These are phyloP conservation scores for Elongisporangium undulatum DNA, from an alignment of 352 stramenopile species.

Conservation along the genomic window DNA sequence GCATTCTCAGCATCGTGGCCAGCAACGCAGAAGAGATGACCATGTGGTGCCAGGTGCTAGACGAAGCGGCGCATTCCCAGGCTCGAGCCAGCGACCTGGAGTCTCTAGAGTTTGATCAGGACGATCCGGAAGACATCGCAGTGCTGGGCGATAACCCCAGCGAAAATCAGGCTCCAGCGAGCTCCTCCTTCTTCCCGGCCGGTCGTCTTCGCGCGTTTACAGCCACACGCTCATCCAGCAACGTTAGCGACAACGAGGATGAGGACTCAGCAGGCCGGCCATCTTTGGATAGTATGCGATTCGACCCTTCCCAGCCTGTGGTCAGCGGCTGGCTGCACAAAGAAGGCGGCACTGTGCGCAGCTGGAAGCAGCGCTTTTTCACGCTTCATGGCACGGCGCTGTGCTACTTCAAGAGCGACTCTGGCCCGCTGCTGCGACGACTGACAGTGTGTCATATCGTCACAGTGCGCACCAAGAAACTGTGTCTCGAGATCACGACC, in stretches of 20 bases:
- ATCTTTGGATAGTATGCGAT: slow-evolving; percentile 14
- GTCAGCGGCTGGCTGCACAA: slow-evolving; percentile 76
- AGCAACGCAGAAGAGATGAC: slow-evolving; percentile 51
- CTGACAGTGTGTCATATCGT: slow-evolving; percentile 70
- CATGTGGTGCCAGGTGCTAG: slow-evolving; percentile 53
- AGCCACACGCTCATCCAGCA: neutral
- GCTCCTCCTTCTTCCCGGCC: neutral
- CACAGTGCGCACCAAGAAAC: slow-evolving; percentile 51
- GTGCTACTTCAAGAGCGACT: slow-evolving; percentile 84
- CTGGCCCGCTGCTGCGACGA: slow-evolving; percentile 56
- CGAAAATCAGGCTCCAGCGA: slow-evolving; percentile 1
- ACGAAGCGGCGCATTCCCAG: slow-evolving; percentile 32
- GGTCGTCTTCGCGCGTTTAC: neutral
- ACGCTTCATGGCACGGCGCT: slow-evolving; percentile 69
- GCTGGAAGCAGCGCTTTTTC: slow-evolving; percentile 83
- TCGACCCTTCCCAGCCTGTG: slow-evolving; percentile 33
- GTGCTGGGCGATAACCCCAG: slow-evolving; percentile 21
- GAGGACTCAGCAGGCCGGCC: slow-evolving; percentile 6
- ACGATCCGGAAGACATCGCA: slow-evolving; percentile 43
- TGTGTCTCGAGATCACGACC: slow-evolving; percentile 77
- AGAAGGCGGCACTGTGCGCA: slow-evolving; percentile 79
- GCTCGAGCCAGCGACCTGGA: slow-evolving; percentile 22
- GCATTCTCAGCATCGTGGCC: slow-evolving; percentile 55
- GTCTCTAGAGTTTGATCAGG: slow-evolving; percentile 43
- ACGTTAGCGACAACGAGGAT: slow-evolving; percentile 3